phyloP scores from a whole-genome alignment of 257 asterid genomes.

The Scutellaria barbata region DNA sequence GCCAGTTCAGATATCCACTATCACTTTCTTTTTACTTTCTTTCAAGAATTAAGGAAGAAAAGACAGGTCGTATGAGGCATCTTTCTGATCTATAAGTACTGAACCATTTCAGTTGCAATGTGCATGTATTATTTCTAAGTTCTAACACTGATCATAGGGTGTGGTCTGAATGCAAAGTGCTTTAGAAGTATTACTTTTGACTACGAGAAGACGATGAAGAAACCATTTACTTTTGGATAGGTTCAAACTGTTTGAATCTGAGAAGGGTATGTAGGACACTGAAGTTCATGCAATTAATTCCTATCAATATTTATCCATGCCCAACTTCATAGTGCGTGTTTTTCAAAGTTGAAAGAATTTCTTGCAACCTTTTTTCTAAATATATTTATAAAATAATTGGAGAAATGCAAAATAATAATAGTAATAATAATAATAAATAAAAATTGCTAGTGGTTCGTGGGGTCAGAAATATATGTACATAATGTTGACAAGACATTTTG shows the following conservation, averaged over 20 bases:
- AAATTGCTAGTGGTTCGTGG: slow-evolving; percentile 28
- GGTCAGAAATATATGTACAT: background rate
- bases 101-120: background rate
- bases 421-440: no score
- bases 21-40: slow-evolving; percentile 26
- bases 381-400: background rate
- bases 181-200: slow-evolving; percentile 34
- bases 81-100: background rate
- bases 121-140: background rate
- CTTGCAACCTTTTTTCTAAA: background rate
- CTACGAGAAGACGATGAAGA: slow-evolving; percentile 6
- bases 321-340: no score
- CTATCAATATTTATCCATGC: background rate
- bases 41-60: slow-evolving; percentile 4
- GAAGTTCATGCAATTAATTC: slow-evolving; percentile 30
- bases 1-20: slow-evolving; percentile 20
- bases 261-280: slow-evolving; percentile 27
- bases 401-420: background rate
- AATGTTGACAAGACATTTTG: slow-evolving; percentile 30
- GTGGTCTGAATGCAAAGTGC: slow-evolving; percentile 22
- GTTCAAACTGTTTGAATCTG: slow-evolving; percentile 19
- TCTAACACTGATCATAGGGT: background rate
- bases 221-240: slow-evolving; percentile 6
- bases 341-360: no score
- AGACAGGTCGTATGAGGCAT: slow-evolving; percentile 29